A percentile compares a stretch with the other conserved stretches of the same genome.
Conservation (phyloP, 495 filamentous ascomycete genomes). For the Xylaria bambusicola region DNA sequence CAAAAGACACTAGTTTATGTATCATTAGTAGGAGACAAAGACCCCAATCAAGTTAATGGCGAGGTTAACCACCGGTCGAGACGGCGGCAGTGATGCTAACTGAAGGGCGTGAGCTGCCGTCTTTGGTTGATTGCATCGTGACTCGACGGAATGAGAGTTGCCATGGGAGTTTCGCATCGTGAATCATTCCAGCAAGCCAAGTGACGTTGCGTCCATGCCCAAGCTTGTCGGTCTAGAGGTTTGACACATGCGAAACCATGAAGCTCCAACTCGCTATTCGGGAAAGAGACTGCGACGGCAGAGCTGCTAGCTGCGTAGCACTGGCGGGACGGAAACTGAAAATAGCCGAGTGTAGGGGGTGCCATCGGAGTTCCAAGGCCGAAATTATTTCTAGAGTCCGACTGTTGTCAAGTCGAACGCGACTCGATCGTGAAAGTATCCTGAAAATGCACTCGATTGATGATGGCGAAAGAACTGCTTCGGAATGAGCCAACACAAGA, state of each 20-base stretch:
- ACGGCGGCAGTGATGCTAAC: background rate
- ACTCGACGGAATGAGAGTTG: background rate
- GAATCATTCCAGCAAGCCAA: background rate
- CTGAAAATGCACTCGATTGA: background rate
- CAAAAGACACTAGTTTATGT: conserved; percentile 5
- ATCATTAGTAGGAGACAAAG: background rate
- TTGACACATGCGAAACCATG: background rate
- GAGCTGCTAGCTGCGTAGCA: background rate
- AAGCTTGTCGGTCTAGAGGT: background rate
- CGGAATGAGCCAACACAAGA: background rate
- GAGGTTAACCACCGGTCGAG: background rate
- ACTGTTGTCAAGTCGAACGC: no score
- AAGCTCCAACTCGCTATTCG: background rate
- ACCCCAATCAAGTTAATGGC: background rate
- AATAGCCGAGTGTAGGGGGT: background rate
- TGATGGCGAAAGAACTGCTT: no score
- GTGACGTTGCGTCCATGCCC: background rate
- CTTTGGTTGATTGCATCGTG: background rate
- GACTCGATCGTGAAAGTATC: no score
- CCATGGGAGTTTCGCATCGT: no score
- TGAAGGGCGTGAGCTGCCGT: background rate
- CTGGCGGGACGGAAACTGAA: background rate
- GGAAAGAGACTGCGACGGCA: background rate
- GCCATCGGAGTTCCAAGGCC: background rate
- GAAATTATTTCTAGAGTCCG: background rate